Evolutionary conservation across 106 monocot species (phyloP), one percentile per base, ranked within the genome.

Genomic region (Acorus gramineus): DNA sequence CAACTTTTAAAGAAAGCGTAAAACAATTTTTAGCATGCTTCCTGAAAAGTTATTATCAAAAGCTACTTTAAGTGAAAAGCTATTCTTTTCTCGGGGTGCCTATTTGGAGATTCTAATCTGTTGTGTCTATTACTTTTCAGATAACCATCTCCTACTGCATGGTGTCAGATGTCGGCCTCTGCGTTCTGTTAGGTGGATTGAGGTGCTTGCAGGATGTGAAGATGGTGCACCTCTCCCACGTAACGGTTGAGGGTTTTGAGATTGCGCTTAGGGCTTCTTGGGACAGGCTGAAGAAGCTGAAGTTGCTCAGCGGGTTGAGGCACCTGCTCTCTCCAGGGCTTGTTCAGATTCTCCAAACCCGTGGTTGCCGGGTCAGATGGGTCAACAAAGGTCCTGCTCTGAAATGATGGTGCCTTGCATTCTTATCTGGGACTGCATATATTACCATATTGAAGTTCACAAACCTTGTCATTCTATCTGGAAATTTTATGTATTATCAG

Each of bases 281-380:
- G n/a, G 76, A 81, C 7, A 77, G 68, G 66, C 64, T 94, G 66
- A 89, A 86, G 89, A 94, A 94, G 68, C 49, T 94, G 84, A 94
- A 94, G 74, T 49, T 94, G 66, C 61, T 73, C 3, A 55, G 49
- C 13, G 63, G 62, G 5, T 56, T 83, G 56, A 69, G 58, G 65
- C 9, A 74, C 42, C 53, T 89, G 7, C 77, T 94, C 7, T 84
- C 89, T 1, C 77, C 84, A 0, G 74, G 42, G 11, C 46, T 86
- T 11, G 57, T 94, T 13, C 81, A 78, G 61, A 79, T 81, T 64
- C 56, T 94, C 56, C 78, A 82, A 49, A 73, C 83, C 10, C 61
- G 80, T 1, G 81, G 89, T 11, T 94, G 93, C 75, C 67, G 89
- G 61, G 60, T 94, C 3, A 79, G 93, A 8, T 89, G 84, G 81